Evolutionary conservation across 768 basidiomycete genomes (phyloP), one percentile per base, ranked within the genome.

Genomic region (Podaxis sp.): DNA sequence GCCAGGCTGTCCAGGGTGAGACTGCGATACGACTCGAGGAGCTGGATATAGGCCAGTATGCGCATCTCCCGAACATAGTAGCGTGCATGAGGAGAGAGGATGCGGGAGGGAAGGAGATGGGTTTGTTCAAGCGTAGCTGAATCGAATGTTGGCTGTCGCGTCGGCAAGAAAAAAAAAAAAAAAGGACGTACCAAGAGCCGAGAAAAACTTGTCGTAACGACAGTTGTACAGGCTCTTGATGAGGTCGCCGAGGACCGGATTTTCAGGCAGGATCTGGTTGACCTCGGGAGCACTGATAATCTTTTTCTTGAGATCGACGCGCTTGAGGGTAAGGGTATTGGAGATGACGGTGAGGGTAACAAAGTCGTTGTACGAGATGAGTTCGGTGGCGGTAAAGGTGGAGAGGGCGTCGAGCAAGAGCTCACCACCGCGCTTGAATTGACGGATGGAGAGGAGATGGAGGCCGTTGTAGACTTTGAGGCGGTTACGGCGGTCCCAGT

Each of bases 401-500:
- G 91, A 92, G 2, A 99, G 79, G 0, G 95, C 93, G 68, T 99
- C 96, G 52, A 95, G 84, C 63, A 99, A 81, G 9, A 97, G 85
- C 40, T 89, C 87, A n/a, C 87, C 88, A 4, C 87, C 95, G 19
- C 84, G 85, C 70, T 92, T 89, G 81, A 98, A 98, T 69, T 96
- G 89, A n/a, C 96, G 89, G 64, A 93, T 89, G 33, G 93, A 90
- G 36, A 96, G 77, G 49, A 89, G 79, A 70, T 96, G 91, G 0
- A 97, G 79, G 53, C 90, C 96, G 56, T 87, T 86, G 79, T 99
- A 99, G 46, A 98, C 96, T 76, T 99, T 99, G 69, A 98, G 85
- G 51, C 96, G 86, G 75, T 98, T 99, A 42, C 95, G 86, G 59
- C 96, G 82, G 74, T 99, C 96, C 96, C 96, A 99, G 77, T 99